Evolutionary conservation across 2,329 filamentous ascomycete species (phyloP).

Genomic region (Hypoxylon sp.): DNA sequence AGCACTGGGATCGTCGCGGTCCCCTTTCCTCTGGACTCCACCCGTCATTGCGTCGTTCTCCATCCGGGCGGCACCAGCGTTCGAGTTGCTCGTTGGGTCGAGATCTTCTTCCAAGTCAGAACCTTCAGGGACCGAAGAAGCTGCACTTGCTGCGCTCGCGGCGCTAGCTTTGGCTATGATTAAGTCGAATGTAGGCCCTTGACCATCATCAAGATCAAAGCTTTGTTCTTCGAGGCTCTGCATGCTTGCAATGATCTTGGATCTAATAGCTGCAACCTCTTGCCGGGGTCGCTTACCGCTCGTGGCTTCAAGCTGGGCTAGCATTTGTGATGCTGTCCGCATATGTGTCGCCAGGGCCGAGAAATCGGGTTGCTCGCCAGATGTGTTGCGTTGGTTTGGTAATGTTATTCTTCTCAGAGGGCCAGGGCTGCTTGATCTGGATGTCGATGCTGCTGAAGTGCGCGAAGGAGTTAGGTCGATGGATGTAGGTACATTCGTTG

Average conservation of each 20-base stretch:
- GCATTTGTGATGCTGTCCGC: slow-evolving; percentile 89
- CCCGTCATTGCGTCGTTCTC: slow-evolving; percentile 92
- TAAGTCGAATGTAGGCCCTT: slow-evolving; percentile 82
- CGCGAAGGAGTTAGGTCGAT: slow-evolving; percentile 76
- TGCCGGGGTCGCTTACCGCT: slow-evolving; percentile 83
- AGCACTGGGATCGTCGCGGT: slow-evolving; percentile 87
- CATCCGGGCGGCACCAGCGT: slow-evolving; percentile 85
- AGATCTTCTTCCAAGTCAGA: slow-evolving; percentile 58
- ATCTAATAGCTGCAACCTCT: slow-evolving; percentile 86
- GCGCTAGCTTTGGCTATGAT: slow-evolving; percentile 81
- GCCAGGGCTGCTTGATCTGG: slow-evolving; percentile 77
- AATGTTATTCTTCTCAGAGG: slow-evolving; percentile 73
- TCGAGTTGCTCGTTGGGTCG: slow-evolving; percentile 72
- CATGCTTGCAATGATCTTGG: slow-evolving; percentile 92
- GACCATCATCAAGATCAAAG: slow-evolving; percentile 81
- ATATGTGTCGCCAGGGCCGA: slow-evolving; percentile 88
- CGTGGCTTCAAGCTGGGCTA: slow-evolving; percentile 85
- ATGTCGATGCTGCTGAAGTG: slow-evolving; percentile 77
- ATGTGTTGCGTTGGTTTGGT: slow-evolving; percentile 67
- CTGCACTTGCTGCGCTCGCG: slow-evolving; percentile 53
- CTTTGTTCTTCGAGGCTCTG: slow-evolving; percentile 88
- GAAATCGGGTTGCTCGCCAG: slow-evolving; percentile 81
- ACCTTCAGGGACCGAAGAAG: slow-evolving; percentile 58
- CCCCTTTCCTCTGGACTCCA: slow-evolving; percentile 83
- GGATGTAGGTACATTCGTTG: slow-evolving; percentile 62